Evolutionary conservation across 495 filamentous ascomycete species (phyloP).

Genomic region (Podospora pseudocomata): DNA sequence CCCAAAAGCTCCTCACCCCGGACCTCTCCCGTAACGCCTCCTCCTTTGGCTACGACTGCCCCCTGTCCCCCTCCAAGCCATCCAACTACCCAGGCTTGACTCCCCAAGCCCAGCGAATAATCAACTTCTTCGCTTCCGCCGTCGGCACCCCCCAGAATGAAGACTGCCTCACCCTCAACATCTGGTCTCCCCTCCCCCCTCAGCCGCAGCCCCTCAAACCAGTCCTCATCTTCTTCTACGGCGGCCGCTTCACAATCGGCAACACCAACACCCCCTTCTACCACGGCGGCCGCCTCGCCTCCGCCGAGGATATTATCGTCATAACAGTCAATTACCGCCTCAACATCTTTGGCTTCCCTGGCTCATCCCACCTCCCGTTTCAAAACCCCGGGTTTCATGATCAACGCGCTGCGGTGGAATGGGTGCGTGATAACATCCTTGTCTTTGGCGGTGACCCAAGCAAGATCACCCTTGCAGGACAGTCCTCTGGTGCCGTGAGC

Average conservation of each 20-base stretch:
- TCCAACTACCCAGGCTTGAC: constrained; percentile 21
- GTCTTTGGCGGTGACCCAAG: constrained; percentile 57
- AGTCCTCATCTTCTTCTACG: constrained; percentile 35
- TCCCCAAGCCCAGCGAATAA: constrained; percentile 20
- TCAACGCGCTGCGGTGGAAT: constrained; percentile 59
- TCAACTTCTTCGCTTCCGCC: constrained; percentile 13
- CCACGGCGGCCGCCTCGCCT: constrained; percentile 25
- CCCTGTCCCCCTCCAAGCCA: constrained; percentile 1
- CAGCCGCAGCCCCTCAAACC: constrained; percentile 23
- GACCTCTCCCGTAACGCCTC: constrained; percentile 15
- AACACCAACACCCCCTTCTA: constrained; percentile 37
- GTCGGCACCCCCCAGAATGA: constrained; percentile 33
- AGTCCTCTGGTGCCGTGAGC: constrained; percentile 50
- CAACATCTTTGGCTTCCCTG: constrained; percentile 62
- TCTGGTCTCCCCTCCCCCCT: constrained; percentile 38
- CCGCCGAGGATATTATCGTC: constrained; percentile 52
- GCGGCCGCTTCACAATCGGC: constrained; percentile 30
- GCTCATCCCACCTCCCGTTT: constrained; percentile 26
- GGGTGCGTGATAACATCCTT: constrained; percentile 55
- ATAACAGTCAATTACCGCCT: constrained; percentile 63
- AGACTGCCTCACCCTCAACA: constrained; percentile 51
- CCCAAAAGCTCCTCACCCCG: constrained; percentile 14
- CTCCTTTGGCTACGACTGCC: constrained; percentile 20
- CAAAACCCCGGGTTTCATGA: constrained; percentile 63
- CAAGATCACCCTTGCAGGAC: constrained; percentile 53